Percentiles rank a stretch among this genome's conserved stretches.
phyloP scores from a whole-genome alignment of 2,329 filamentous ascomycete species.

The Trichophyton rubrum region DNA sequence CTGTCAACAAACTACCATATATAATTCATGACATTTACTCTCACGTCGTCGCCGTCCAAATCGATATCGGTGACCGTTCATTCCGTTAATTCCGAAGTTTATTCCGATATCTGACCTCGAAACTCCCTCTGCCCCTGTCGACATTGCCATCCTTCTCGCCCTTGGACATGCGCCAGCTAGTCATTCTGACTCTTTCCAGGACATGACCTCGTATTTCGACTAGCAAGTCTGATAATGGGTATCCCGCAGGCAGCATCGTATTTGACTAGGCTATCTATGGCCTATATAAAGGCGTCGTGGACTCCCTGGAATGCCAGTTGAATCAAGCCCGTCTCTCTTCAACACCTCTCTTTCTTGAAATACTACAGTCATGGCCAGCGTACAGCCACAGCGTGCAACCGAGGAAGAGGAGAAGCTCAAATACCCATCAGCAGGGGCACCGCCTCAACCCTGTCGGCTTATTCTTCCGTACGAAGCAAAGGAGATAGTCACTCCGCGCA shows the following conservation, averaged over 20 bases:
- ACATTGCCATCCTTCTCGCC: neutral
- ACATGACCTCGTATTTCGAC: neutral
- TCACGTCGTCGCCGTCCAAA: neutral
- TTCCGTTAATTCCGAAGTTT: neutral
- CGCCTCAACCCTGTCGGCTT: conserved; percentile 7
- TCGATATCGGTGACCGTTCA: neutral
- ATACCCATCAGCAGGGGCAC: conserved; percentile 7
- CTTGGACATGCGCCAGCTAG: neutral
- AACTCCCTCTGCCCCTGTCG: neutral
- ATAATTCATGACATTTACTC: neutral
- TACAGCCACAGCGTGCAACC: neutral
- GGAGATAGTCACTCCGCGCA: conserved; percentile 8
- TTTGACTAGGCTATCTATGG: neutral
- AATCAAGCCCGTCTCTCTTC: neutral
- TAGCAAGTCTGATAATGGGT: neutral
- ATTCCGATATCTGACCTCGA: neutral
- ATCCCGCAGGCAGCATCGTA: neutral
- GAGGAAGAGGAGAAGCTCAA: conserved; percentile 6
- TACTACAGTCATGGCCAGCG: neutral
- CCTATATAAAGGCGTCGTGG: neutral
- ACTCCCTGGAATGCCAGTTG: neutral
- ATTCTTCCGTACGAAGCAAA: conserved; percentile 5
- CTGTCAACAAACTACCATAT: neutral
- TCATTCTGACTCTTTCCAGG: neutral
- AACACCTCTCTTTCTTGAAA: neutral